Percentiles rank a stretch among this genome's conserved stretches.
These are phyloP conservation scores for Pleurotus salmoneostramineus DNA, from an alignment of 768 basidiomycete species.

Conservation along the genomic window DNA sequence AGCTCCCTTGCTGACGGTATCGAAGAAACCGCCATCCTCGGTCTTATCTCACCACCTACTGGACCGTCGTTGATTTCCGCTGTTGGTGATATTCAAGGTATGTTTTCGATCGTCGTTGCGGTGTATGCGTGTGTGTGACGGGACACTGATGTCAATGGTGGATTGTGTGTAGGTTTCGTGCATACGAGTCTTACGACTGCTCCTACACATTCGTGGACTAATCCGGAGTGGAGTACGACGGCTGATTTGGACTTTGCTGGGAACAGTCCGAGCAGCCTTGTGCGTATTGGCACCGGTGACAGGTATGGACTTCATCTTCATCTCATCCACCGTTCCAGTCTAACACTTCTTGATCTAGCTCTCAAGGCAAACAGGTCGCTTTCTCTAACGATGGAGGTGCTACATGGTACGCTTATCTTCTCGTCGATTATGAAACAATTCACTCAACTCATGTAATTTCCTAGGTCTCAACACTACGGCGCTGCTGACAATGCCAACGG, in stretches of 20 bases:
- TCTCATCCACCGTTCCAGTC: not conserved
- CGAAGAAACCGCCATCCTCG: constrained; percentile 34
- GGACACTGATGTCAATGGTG: not conserved
- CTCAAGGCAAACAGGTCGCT: constrained; percentile 51
- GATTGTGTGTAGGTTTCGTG: constrained; percentile 21
- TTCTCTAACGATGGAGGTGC: constrained; percentile 50
- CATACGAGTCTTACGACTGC: constrained; percentile 29
- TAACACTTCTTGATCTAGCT: constrained; percentile 16
- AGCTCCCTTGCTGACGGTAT: constrained; percentile 38
- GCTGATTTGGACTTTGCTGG: constrained; percentile 41
- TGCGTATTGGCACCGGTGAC: constrained; percentile 44
- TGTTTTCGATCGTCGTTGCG: not conserved
- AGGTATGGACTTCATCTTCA: constrained; percentile 20
- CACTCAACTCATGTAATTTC: not conserved
- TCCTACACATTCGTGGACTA: constrained; percentile 26
- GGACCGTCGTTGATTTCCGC: constrained; percentile 29
- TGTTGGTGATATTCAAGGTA: constrained; percentile 34
- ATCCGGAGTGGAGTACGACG: constrained; percentile 30
- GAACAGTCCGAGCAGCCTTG: constrained; percentile 31
- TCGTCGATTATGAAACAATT: not conserved
- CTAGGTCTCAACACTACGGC: constrained; percentile 48
- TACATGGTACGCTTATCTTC: constrained; percentile 35
- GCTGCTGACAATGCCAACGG: constrained; percentile 44
- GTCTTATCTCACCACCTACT: constrained; percentile 35
- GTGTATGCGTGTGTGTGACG: not conserved